These are phyloP conservation scores for Claviceps sp. DNA, from an alignment of 2,329 filamentous ascomycete genomes.

Conservation along the genomic window DNA sequence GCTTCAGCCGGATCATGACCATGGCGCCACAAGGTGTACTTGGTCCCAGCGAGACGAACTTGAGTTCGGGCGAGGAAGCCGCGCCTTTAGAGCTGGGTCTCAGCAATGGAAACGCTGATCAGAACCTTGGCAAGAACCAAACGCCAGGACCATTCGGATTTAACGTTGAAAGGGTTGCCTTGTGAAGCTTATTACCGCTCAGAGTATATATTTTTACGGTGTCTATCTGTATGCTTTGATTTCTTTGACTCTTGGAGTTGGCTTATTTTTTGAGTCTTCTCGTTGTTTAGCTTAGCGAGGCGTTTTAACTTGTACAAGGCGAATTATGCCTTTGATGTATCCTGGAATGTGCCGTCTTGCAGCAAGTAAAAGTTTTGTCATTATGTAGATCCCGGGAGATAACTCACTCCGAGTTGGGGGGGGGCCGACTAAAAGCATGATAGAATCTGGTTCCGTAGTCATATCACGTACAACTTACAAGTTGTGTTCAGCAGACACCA, in stretches of 20 bases:
- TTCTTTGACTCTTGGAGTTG: neutral
- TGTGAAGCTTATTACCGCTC: neutral
- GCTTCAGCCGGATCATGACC: constrained; percentile 23
- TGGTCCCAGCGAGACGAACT: constrained; percentile 43
- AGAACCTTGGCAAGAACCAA: constrained; percentile 12
- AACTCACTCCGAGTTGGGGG: too few relatives aligned
- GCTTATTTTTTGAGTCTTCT: too few relatives aligned
- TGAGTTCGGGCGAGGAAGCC: constrained; percentile 42
- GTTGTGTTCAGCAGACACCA: neutral
- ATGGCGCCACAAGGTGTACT: constrained; percentile 38
- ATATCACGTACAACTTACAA: too few relatives aligned
- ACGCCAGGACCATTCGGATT: constrained; percentile 6
- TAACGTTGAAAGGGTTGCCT: neutral
- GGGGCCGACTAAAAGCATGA: too few relatives aligned
- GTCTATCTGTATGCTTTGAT: neutral
- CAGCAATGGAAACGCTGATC: constrained; percentile 23
- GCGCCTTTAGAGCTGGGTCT: constrained; percentile 32
- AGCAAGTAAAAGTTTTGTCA: too few relatives aligned
- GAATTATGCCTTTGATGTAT: too few relatives aligned
- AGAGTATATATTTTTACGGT: too few relatives aligned
- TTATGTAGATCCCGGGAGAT: too few relatives aligned
- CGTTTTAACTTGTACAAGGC: too few relatives aligned
- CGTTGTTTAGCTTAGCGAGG: too few relatives aligned
- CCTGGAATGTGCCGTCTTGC: too few relatives aligned
- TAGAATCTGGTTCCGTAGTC: too few relatives aligned